Evolutionary conservation across 169 alveolate species (phyloP).

Genomic region (Cryptosporidium ryanae): DNA sequence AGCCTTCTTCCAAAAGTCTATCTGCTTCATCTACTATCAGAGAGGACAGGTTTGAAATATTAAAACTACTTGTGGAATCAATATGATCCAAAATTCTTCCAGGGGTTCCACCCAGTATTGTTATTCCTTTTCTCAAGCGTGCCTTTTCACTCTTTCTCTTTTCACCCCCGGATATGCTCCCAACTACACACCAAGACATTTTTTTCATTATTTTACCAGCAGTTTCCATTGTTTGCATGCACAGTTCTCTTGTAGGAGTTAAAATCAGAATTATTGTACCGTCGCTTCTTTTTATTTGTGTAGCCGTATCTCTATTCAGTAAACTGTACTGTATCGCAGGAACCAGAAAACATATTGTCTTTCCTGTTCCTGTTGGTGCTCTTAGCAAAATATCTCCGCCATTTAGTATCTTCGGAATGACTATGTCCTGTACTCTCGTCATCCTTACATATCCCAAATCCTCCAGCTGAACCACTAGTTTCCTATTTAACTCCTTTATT

Average conservation of each 20-base stretch:
- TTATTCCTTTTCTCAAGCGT: conserved; percentile 92
- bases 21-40: conserved; percentile 98
- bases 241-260: conserved; percentile 91
- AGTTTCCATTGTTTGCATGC: conserved; percentile 83
- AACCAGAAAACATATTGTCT: conserved; percentile 93
- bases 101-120: conserved; percentile 95
- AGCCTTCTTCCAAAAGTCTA: conserved; percentile 96
- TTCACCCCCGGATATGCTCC: conserved; percentile 88
- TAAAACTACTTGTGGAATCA: conserved; percentile 90
- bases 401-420: conserved; percentile 90
- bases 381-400: conserved; percentile 93
- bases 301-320: conserved; percentile 66
- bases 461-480: conserved; percentile 42
- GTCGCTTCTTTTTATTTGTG: conserved; percentile 77
- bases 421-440: conserved; percentile 89
- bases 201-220: conserved; percentile 80
- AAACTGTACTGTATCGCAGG: conserved; percentile 88
- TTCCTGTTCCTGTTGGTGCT: conserved; percentile 97
- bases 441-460: conserved; percentile 83
- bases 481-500: conserved; percentile 32
- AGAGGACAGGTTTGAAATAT: conserved; percentile 81
- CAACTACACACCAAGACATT: conserved; percentile 84
- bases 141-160: conserved; percentile 89
- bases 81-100: conserved; percentile 96
- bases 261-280: conserved; percentile 83